A percentile compares a stretch with the other conserved stretches of the same genome.
Evolutionary conservation across 192 early-diverging fungal species (phyloP).

Genomic region (Bifiguratus adelaidae): DNA sequence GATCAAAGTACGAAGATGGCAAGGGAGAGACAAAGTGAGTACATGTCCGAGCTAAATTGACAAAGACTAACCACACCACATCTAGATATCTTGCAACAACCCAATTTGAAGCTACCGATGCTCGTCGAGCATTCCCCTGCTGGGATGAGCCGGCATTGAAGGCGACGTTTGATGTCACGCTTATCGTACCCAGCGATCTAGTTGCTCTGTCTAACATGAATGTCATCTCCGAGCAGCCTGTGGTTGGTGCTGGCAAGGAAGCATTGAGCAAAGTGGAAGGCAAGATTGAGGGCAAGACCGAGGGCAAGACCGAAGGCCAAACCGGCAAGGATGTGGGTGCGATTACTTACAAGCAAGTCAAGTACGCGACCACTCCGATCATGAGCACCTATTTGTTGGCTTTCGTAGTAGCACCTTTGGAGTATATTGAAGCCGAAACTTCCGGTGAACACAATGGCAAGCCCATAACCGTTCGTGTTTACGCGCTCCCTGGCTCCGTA

Average conservation of each 20-base stretch:
- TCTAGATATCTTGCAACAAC: conserved; percentile 76
- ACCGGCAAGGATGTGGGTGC: conserved; percentile 12
- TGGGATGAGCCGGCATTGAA: conserved; percentile 96
- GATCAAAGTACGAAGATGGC: conserved; percentile 59
- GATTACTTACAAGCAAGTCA: conserved; percentile 63
- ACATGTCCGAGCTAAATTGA: background rate
- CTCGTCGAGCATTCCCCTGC: conserved; percentile 88
- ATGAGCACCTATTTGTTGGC: conserved; percentile 96
- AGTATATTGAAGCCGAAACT: conserved; percentile 77
- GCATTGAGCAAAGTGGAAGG: background rate
- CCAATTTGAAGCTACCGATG: conserved; percentile 92
- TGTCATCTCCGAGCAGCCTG: conserved; percentile 49
- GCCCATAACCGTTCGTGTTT: conserved; percentile 75
- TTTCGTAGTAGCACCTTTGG: conserved; percentile 85
- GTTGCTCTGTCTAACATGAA: conserved; percentile 93
- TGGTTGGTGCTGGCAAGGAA: conserved; percentile 30
- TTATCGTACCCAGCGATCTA: conserved; percentile 64
- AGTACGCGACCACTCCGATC: conserved; percentile 81
- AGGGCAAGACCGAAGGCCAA: conserved; percentile 14
- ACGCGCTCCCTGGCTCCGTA: conserved; percentile 68
- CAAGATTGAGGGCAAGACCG: conserved; percentile 7
- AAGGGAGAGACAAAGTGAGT: conserved; percentile 32
- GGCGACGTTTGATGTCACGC: conserved; percentile 87
- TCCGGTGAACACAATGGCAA: conserved; percentile 52
- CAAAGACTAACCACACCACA: background rate